Evolutionary conservation across 768 basidiomycete species (phyloP), one percentile per base, ranked within the genome.

Genomic region (Strobilomyces confusus): DNA sequence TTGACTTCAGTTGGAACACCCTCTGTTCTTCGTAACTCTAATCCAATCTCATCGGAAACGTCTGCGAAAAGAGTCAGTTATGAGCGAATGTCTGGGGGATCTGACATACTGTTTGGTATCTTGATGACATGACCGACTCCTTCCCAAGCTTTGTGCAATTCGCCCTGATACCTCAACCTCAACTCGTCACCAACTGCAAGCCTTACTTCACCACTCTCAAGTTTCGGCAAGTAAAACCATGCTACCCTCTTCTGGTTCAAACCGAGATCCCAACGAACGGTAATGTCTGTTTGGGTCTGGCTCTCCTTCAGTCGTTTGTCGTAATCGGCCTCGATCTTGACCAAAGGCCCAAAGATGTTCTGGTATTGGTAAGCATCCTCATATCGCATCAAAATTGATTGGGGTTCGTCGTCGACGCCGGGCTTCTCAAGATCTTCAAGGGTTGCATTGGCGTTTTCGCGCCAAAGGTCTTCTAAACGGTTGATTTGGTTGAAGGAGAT

Each of bases 321-420:
- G 64, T 98, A 99, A 73, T 99, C 97, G 2, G 97, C 97, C 67
- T 99, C 97, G 61, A 99, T 98, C 76, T 99, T 99, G 71, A 99
- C 97, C 43, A 99, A 81, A 15, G 97, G 97, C 5, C 97, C 97
- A 64, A 98, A 95, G 51, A 99, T 98, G 67, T 99, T 99, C 75
- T 99, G 97, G 69, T 99, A 99, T 65, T 98, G 97, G 66, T 98
- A 99, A 42, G 97, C 97, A 69, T 99, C 97, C 68, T 98, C 95
- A 69, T 99, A 99, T 58, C 86, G 87, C 49, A 89, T 72, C 22
- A 95, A 68, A 57, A 99, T 89, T 8, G 88, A 83, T 68, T 98
- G 94, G 4, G 97, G 94, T 64, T 99, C 97, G 70, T 99, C 97
- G 63, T 99, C 97, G 1, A 98, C 90, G 7, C 95, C 94, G 0